phyloP scores from a whole-genome alignment of 2,329 filamentous ascomycete genomes.

The Cladobotryum protrusum region DNA sequence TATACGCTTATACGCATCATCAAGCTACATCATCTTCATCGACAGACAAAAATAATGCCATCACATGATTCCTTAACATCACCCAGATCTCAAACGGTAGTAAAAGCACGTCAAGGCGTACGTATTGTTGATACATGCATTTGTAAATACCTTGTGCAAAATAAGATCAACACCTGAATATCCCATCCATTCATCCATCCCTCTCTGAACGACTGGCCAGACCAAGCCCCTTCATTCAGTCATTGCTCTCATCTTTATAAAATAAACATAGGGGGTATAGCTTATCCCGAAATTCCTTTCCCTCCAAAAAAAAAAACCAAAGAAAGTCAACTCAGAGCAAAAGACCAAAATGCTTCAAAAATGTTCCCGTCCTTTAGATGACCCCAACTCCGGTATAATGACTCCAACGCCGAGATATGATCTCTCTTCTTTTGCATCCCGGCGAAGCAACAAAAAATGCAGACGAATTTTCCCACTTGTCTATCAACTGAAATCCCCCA shows the following conservation, averaged over 20 bases:
- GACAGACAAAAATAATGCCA: no score
- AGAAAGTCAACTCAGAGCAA: background rate
- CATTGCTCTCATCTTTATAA: conserved; percentile 6
- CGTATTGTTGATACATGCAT: background rate
- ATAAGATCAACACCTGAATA: no score
- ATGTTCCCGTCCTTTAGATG: conserved; percentile 7
- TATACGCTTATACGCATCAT: no score
- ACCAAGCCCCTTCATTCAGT: conserved; percentile 6
- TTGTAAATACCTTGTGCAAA: background rate
- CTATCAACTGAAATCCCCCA: conserved; percentile 32
- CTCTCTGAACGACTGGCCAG: conserved; percentile 1
- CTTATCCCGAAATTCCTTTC: conserved; percentile 7
- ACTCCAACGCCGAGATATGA: conserved; percentile 6
- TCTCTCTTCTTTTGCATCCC: background rate
- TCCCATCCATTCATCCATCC: no score
- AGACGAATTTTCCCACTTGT: background rate
- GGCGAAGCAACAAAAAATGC: background rate
- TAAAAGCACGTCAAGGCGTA: no score
- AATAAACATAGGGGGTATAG: conserved; percentile 11
- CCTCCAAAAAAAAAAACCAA: conserved; percentile 2
- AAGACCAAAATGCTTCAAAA: conserved; percentile 8
- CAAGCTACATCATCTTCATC: no score
- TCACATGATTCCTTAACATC: no score
- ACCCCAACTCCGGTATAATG: conserved; percentile 7
- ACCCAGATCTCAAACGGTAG: no score